Evolutionary conservation across 2,329 filamentous ascomycete species (phyloP).

Genomic region (Xylariales sp.): DNA sequence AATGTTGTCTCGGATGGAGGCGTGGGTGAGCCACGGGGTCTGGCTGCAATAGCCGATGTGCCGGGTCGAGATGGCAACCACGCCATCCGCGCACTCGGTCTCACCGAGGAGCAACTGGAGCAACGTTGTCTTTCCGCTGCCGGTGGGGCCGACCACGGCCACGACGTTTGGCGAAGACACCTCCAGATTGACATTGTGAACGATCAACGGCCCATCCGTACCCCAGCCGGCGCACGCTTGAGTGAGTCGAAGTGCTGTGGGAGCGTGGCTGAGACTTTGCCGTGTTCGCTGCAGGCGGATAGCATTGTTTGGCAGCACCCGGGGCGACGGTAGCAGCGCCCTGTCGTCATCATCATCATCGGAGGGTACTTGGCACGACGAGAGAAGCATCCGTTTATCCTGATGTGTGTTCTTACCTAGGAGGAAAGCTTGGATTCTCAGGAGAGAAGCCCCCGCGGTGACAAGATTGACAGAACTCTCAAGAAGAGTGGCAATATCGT

Average conservation of each 20-base stretch:
- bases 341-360: not conserved
- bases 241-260: not conserved
- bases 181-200: constrained; percentile 1
- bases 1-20: constrained; percentile 15
- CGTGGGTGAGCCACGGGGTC: constrained; percentile 18
- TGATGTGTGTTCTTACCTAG: not conserved
- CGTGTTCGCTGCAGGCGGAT: not conserved
- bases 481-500: not conserved
- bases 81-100: not conserved
- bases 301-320: not conserved
- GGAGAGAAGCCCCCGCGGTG: not conserved
- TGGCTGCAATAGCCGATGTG: constrained; percentile 15
- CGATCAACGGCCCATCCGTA: not conserved
- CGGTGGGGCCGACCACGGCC: constrained; percentile 1
- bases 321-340: not conserved
- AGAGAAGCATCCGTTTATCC: not conserved
- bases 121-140: constrained; percentile 4
- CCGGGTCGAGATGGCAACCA: not conserved
- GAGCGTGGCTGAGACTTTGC: not conserved
- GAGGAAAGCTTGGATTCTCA: not conserved
- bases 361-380: not conserved
- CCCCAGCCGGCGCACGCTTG: constrained; percentile 1
- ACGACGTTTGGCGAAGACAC: constrained; percentile 1
- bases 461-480: not conserved
- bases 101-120: constrained; percentile 4